A percentile compares a stretch with the other conserved stretches of the same genome.
Conservation (phyloP, 176 grass and related monocot genomes). For the Juncus effusus region DNA sequence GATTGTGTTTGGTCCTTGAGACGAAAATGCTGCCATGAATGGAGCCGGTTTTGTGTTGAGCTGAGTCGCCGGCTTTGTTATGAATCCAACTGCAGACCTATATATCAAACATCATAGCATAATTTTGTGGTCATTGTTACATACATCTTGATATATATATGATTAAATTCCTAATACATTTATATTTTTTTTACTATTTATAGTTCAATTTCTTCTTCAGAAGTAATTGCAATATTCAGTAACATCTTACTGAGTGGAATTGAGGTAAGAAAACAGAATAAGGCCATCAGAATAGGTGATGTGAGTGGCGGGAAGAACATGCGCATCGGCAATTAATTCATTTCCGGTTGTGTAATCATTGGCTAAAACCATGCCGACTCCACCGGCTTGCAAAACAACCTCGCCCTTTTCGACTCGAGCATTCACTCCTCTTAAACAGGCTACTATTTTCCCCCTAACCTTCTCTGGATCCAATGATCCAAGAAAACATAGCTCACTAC, state of each 20-base stretch:
- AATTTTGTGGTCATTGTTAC: background rate
- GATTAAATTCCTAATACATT: too few relatives aligned
- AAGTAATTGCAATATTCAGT: too few relatives aligned
- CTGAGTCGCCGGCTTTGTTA: conserved; percentile 42
- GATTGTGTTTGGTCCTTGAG: conserved; percentile 49
- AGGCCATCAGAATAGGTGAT: conserved; percentile 42
- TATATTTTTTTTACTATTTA: background rate
- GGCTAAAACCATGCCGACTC: conserved; percentile 45
- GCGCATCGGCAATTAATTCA: conserved; percentile 38
- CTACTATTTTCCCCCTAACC: conserved; percentile 53
- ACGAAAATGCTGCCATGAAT: conserved; percentile 62
- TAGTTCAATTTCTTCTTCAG: background rate
- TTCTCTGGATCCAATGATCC: conserved; percentile 47
- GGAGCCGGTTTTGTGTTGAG: conserved; percentile 46
- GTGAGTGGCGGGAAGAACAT: conserved; percentile 63
- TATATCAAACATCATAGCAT: background rate
- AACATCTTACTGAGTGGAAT: conserved; percentile 34
- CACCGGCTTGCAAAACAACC: conserved; percentile 36
- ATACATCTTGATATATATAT: background rate
- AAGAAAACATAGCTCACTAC: conserved; percentile 39
- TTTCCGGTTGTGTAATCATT: conserved; percentile 29
- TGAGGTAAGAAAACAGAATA: conserved; percentile 41
- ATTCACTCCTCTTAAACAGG: conserved; percentile 38
- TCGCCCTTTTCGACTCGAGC: conserved; percentile 45
- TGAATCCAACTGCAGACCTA: conserved; percentile 36